Percentiles rank a stretch among this genome's conserved stretches.
These are phyloP conservation scores for Selaginella moellendorffii DNA, from an alignment of 75 land plant species.

Conservation along the genomic window DNA sequence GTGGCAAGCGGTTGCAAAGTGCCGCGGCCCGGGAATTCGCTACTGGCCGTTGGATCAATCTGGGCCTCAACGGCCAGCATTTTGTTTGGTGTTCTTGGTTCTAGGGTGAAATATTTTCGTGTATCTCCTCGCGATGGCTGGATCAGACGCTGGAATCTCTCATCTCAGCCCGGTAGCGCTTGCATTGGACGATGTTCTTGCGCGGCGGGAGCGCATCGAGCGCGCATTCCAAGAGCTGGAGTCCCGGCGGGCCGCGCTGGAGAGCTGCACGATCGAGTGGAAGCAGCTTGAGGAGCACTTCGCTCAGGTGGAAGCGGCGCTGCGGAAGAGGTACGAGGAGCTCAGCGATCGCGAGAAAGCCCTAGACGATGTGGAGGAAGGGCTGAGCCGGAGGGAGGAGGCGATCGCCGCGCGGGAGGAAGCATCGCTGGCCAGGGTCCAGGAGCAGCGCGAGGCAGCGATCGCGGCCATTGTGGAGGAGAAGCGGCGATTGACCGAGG, in stretches of 20 bases:
- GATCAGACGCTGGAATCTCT: no score
- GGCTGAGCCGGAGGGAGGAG: constrained; percentile 46
- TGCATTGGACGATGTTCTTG: constrained; percentile 23
- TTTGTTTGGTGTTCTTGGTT: no score
- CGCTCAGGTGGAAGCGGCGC: constrained; percentile 47
- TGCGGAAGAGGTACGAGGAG: constrained; percentile 53
- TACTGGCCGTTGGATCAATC: no score
- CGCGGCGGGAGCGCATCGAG: constrained; percentile 53
- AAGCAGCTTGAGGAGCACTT: constrained; percentile 81
- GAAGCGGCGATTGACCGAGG: not conserved
- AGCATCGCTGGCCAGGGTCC: constrained; percentile 47
- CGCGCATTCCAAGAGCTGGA: constrained; percentile 51
- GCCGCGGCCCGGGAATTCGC: no score
- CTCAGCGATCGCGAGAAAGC: constrained; percentile 58
- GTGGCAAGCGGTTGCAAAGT: no score
- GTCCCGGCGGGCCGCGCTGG: constrained; percentile 34
- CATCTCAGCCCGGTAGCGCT: no score
- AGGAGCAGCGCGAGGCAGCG: constrained; percentile 73
- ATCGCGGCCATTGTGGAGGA: constrained; percentile 41
- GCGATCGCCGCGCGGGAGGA: constrained; percentile 57
- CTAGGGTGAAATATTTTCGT: no score
- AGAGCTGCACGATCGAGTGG: constrained; percentile 67
- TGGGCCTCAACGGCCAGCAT: no score
- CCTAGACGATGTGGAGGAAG: constrained; percentile 38
- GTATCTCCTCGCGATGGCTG: no score